phyloP scores from a whole-genome alignment of 805 yeast genomes.

The Brettanomyces anomalus region DNA sequence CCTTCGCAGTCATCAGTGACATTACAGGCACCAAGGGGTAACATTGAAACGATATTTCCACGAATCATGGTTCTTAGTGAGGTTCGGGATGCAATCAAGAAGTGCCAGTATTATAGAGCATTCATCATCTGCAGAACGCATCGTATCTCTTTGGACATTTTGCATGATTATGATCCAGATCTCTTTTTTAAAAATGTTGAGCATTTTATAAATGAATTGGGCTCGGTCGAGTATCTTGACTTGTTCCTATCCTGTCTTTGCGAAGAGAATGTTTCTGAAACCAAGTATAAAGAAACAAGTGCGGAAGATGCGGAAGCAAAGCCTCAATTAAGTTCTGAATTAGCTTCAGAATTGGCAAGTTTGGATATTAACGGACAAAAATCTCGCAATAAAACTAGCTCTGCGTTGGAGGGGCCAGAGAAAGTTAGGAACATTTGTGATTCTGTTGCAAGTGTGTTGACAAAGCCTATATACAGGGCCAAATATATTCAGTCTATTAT shows the following conservation, averaged over 20 bases:
- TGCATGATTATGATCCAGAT: constrained; percentile 79
- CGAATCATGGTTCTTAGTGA: constrained; percentile 83
- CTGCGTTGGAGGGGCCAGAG: constrained; percentile 8
- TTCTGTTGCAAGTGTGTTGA: constrained; percentile 50
- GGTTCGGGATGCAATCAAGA: constrained; percentile 61
- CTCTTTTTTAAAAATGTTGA: constrained; percentile 57
- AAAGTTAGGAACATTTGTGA: constrained; percentile 76
- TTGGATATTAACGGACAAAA: constrained; percentile 3
- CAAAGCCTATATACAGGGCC: constrained; percentile 39
- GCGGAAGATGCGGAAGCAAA: constrained; percentile 5
- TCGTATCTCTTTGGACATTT: constrained; percentile 81
- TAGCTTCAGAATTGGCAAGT: constrained; percentile 4
- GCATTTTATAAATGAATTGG: constrained; percentile 60
- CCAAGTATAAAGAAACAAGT: constrained; percentile 75
- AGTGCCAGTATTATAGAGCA: constrained; percentile 57
- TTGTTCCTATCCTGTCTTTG: constrained; percentile 77
- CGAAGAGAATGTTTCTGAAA: constrained; percentile 75
- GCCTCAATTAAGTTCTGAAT: constrained; percentile 2
- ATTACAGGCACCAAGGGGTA: constrained; percentile 93
- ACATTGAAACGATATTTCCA: constrained; percentile 88
- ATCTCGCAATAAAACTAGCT: neutral
- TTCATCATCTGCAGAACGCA: constrained; percentile 81
- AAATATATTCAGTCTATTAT: constrained; percentile 68
- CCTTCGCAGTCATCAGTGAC: constrained; percentile 79
- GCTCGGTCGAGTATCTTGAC: constrained; percentile 68